A percentile compares a stretch with the other conserved stretches of the same genome.
Evolutionary conservation across 148 eudicot species (phyloP).

Genomic region (Nepenthes mirabilis): DNA sequence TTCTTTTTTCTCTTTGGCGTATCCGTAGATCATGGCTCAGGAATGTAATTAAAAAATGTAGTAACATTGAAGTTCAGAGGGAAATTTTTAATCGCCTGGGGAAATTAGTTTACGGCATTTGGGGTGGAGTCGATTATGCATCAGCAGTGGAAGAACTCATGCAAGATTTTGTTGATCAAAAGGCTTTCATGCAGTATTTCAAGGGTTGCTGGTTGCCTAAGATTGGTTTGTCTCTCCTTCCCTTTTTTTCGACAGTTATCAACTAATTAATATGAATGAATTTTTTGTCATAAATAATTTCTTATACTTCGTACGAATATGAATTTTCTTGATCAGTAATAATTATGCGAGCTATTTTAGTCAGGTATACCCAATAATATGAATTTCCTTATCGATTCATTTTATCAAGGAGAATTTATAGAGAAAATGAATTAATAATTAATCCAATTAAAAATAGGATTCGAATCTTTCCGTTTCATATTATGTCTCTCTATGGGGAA

Average conservation of each 20-base stretch:
- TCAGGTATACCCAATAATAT: too few species aligned
- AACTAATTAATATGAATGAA: too few species aligned
- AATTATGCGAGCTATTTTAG: too few species aligned
- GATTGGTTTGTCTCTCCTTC: slow-evolving; percentile 37
- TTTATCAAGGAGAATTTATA: too few species aligned
- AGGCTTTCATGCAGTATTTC: slow-evolving; percentile 70
- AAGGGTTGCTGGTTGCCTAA: slow-evolving; percentile 84
- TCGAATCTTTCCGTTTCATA: too few species aligned
- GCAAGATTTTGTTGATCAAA: slow-evolving; percentile 67
- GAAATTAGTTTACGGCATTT: slow-evolving; percentile 47
- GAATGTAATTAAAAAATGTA: slow-evolving; percentile 65
- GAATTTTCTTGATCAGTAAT: too few species aligned
- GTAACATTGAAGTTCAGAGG: slow-evolving; percentile 44
- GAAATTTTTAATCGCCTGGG: slow-evolving; percentile 77
- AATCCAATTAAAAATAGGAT: too few species aligned
- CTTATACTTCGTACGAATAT: too few species aligned
- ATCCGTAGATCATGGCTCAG: slow-evolving; percentile 90
- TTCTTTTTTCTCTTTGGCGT: slow-evolving; percentile 83
- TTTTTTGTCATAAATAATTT: too few species aligned
- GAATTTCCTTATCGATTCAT: too few species aligned
- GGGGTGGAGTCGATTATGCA: slow-evolving; percentile 44
- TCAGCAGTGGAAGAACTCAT: slow-evolving; percentile 40
- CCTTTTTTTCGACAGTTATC: not conserved
- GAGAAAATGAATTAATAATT: too few species aligned
- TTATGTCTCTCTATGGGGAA: too few species aligned